Conservation (phyloP, 306 rosid genomes). For the Cicer pinnatifidum region DNA sequence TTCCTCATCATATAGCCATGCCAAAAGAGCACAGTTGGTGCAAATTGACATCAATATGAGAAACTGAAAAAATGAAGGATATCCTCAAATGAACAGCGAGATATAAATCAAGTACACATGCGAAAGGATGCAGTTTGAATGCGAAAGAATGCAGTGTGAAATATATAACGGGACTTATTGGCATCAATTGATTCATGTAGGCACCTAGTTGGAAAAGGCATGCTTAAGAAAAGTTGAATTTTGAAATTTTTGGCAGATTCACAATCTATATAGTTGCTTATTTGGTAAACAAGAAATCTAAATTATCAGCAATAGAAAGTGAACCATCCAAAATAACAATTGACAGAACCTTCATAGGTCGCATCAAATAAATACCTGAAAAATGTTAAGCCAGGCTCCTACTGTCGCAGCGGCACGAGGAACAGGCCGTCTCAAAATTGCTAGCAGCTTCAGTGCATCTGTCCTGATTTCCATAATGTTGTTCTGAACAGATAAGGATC, state of each 20-base stretch:
- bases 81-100: conserved; percentile 36
- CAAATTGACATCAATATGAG: conserved; percentile 82
- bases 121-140: not conserved
- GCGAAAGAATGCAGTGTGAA: not conserved
- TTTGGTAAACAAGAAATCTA: not conserved
- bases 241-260: conserved; percentile 18
- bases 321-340: conserved; percentile 3
- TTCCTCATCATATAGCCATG: conserved; percentile 87
- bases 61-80: conserved; percentile 62
- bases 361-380: conserved; percentile 64
- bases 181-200: not conserved
- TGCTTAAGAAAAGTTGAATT: not conserved
- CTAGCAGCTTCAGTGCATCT: conserved; percentile 92
- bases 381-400: conserved; percentile 98
- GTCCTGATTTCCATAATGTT: conserved; percentile 92
- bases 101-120: conserved; percentile 1
- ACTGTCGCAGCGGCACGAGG: conserved; percentile 84
- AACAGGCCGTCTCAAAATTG: conserved; percentile 78
- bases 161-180: not conserved
- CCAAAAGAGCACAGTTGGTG: conserved; percentile 94
- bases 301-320: conserved; percentile 14
- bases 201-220: not conserved
- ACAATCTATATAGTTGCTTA: not conserved
- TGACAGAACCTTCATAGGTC: conserved; percentile 1
- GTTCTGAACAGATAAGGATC: conserved; percentile 57